Percentiles rank a stretch among this genome's conserved stretches.
These are phyloP conservation scores for Cyclocybe cylindracea DNA, from an alignment of 768 basidiomycete species.

Conservation along the genomic window DNA sequence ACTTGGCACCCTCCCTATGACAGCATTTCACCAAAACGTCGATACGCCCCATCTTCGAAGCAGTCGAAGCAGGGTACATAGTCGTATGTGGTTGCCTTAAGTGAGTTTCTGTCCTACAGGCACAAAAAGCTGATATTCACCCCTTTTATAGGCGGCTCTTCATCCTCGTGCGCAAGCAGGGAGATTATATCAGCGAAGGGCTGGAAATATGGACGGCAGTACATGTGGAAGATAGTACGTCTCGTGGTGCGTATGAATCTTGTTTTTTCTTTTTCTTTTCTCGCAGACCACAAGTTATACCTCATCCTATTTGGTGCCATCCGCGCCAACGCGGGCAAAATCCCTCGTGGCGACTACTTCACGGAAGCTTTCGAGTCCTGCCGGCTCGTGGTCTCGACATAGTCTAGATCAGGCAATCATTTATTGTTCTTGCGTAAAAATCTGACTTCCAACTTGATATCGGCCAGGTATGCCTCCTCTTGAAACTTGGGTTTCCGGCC, in stretches of 20 bases:
- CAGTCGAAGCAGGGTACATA: slow-evolving; percentile 20
- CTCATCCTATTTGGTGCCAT: slow-evolving; percentile 9
- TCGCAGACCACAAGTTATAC: not conserved
- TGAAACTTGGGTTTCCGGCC: too few relatives aligned
- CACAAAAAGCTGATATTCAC: not conserved
- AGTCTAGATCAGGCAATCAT: too few relatives aligned
- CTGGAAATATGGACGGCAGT: slow-evolving; percentile 20
- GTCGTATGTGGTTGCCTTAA: slow-evolving; percentile 17
- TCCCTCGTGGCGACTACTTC: slow-evolving; percentile 13
- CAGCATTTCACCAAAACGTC: slow-evolving; percentile 17
- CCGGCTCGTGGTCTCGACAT: not conserved
- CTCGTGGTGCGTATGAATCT: not conserved
- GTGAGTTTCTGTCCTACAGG: not conserved
- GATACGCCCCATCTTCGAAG: slow-evolving; percentile 14
- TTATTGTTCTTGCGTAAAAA: too few relatives aligned
- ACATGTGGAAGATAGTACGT: slow-evolving; percentile 21
- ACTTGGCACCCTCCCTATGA: slow-evolving; percentile 15
- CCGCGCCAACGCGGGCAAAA: not conserved
- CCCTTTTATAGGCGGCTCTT: slow-evolving; percentile 20
- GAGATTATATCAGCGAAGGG: slow-evolving; percentile 20
- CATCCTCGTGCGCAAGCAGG: slow-evolving; percentile 20
- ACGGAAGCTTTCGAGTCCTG: slow-evolving; percentile 12
- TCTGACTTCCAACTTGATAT: too few relatives aligned
- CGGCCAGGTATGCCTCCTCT: too few relatives aligned
- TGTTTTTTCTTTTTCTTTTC: too few relatives aligned